Percentiles rank a stretch among this genome's conserved stretches.
Conservation (phyloP, 2,329 filamentous ascomycete genomes). For the Apiospora hydei region DNA sequence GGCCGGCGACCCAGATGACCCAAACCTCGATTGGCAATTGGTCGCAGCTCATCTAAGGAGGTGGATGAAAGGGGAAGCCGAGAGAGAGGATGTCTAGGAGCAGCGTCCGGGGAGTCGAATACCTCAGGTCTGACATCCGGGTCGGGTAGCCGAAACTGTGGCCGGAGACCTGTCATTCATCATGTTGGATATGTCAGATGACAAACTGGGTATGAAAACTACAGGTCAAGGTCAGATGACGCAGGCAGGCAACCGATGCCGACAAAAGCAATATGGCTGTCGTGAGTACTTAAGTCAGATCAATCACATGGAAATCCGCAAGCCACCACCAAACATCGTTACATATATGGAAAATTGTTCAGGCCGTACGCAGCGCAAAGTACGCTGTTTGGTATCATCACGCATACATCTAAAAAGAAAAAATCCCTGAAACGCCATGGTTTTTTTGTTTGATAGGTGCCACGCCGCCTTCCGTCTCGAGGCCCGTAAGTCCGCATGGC, state of each 20-base stretch:
- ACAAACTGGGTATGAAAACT: no score
- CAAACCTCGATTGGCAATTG: no score
- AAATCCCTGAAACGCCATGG: conserved; percentile 9
- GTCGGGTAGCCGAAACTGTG: no score
- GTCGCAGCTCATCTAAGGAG: no score
- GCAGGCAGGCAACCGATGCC: not conserved
- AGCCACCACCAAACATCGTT: not conserved
- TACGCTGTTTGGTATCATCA: conserved; percentile 13
- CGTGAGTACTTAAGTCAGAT: not conserved
- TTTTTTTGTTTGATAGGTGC: not conserved
- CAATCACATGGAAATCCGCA: not conserved
- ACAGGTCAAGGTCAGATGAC: no score
- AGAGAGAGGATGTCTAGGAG: no score
- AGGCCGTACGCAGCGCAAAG: not conserved
- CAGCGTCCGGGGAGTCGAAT: no score
- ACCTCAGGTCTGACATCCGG: no score
- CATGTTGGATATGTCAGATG: no score
- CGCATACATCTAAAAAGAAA: conserved; percentile 2
- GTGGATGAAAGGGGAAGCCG: no score
- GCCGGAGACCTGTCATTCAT: no score
- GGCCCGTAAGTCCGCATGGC: not conserved
- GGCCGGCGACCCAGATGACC: no score
- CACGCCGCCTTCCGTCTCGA: not conserved
- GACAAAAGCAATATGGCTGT: not conserved
- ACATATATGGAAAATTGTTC: not conserved